Evolutionary conservation across 768 basidiomycete species (phyloP).

Genomic region (Megacollybia marginata): DNA sequence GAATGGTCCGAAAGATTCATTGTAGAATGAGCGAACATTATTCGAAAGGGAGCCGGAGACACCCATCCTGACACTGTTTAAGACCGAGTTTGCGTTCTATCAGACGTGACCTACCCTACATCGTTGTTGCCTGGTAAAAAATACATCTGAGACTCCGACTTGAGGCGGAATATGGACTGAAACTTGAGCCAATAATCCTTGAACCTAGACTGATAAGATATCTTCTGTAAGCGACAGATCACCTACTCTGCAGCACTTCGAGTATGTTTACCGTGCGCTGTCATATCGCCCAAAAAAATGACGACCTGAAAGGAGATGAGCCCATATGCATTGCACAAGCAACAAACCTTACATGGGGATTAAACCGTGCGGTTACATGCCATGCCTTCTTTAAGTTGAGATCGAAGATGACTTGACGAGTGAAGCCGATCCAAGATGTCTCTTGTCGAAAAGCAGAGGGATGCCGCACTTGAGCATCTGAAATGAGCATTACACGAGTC

Average conservation of each 20-base stretch:
- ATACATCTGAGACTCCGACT: slow-evolving; percentile 34
- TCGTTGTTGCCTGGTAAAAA: slow-evolving; percentile 82
- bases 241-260: slow-evolving; percentile 24
- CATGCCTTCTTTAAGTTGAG: slow-evolving; percentile 64
- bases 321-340: slow-evolving; percentile 36
- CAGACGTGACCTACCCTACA: slow-evolving; percentile 41
- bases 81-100: neutral
- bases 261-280: slow-evolving; percentile 1
- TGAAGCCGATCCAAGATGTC: slow-evolving; percentile 31
- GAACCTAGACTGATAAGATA: slow-evolving; percentile 39
- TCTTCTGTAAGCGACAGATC: neutral
- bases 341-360: slow-evolving; percentile 57
- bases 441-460: slow-evolving; percentile 27
- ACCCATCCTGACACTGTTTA: slow-evolving; percentile 37
- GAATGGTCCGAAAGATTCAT: slow-evolving; percentile 56
- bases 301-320: slow-evolving; percentile 22
- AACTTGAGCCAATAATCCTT: slow-evolving; percentile 52
- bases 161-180: slow-evolving; percentile 47
- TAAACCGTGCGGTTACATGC: slow-evolving; percentile 50
- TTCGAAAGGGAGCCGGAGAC: slow-evolving; percentile 41
- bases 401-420: slow-evolving; percentile 42
- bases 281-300: neutral
- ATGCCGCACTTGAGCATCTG: slow-evolving; percentile 60
- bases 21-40: slow-evolving; percentile 51
- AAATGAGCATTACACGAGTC: slow-evolving; percentile 57